Evolutionary conservation across 2,329 filamentous ascomycete genomes (phyloP), one percentile per base, ranked within the genome.

Genomic region (Fusarium brachygibbosum): DNA sequence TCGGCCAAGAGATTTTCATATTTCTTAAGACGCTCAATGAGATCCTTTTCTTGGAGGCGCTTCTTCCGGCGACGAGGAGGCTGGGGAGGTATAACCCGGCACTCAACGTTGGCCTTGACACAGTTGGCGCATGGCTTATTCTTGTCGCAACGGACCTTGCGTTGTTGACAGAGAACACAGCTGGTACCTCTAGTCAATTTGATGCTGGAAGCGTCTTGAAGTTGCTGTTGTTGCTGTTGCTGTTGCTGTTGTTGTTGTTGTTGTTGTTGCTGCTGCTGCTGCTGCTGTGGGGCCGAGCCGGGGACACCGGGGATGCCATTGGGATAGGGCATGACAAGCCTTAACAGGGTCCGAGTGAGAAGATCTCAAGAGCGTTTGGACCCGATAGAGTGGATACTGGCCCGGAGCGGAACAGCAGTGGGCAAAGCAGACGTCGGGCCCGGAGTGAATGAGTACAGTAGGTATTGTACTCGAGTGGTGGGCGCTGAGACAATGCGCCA

Each of bases 81-180:
- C 75, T 88, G 78, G 71, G 88, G 81, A 73, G 87, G 81, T 68
- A 86, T 79, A 10, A 90, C 86, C 37, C 84, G 83, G 75, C 89
- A 93, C 69, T 91, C 86, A 32, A 85, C 85, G 23, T 83, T 80
- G 53, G 87, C 85, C 78, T 87, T 90, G 75, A 88, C 81, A 75
- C 91, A 93, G 78, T 91, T 90, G 72, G 86, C 83, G 75, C 91
- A 93, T 17, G 91, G 91, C 78, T 89, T 89, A 71, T 85, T 87
- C 78, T 90, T 91, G 78, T 93, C 89, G 78, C 91, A 93, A 63
- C 89, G 89, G 41, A 93, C 86, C 77, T 93, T 93, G 64, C 91
- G 88, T 76, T 92, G 90, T 76, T 94, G 91, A 75, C 92, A 95
- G 21, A 90, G 83, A 16, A 93, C 84, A 74, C 92, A 95, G 63